Base-by-base conservation (phyloP, 2,329 filamentous ascomycete genomes). In the Nannizziopsis barbatae region DNA sequence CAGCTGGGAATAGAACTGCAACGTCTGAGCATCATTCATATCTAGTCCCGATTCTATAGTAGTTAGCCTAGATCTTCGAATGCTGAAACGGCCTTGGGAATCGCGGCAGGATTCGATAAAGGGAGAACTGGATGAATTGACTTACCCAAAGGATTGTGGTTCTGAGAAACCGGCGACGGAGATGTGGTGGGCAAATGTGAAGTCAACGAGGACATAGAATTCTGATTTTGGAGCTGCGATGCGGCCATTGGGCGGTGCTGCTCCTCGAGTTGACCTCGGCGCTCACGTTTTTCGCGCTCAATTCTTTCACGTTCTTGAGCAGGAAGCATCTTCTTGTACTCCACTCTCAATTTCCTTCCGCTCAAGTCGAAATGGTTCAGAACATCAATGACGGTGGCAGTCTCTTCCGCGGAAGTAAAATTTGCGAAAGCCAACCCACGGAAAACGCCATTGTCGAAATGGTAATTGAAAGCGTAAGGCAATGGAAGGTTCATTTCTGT, bases 321-420 rank as follows among this genome's bases (percentile, higher is more conserved):
- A 0, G 92, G 92, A 4, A 98, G 77, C 92, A 98, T 96, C 72
- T 96, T 96, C 75, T 98, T 98, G 72, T 96, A 98, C 67, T 98
- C 92, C 20, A 98, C 92, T 42, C 92, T 79, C 56, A 98, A 72
- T 70, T 96, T 96, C 52, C 92, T 79, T 40, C 92, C 92, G 63
- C 95, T 88, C 7, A 98, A 79, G 61, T 96, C 92, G 66, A 95
- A 84, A 58, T 94, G 88, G 62, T 98, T 98, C 76, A 98, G 84
- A 45, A 83, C 77, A 50, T 95, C 84, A 53, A 98, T 98, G 43
- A 96, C 92, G 43, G 83, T 77, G 10, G 86, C 84, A 0, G 92
- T 98, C 66, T 98, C 92, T 55, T 95, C 86, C 1, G 92, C 81
- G 12, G 87, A 95, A 32, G 92, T 94, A 66, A 96, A 98, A 69